phyloP scores from a whole-genome alignment of 1,139 yeast species.

The Candida glucosophila region DNA sequence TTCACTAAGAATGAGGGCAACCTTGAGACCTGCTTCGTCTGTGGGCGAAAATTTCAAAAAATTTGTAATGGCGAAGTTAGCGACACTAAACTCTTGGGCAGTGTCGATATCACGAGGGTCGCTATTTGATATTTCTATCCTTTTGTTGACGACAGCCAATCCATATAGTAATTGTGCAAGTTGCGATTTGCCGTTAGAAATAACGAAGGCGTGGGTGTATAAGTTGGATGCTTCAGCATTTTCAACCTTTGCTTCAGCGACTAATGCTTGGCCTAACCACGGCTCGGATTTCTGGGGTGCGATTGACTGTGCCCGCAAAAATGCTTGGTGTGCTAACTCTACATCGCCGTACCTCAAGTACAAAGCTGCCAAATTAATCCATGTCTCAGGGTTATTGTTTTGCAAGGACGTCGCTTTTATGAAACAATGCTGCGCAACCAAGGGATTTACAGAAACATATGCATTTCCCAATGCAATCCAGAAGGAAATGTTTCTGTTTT shows the following conservation, averaged over 20 bases:
- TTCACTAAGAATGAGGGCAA: conserved; percentile 58
- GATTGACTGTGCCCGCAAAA: conserved; percentile 66
- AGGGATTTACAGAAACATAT: conserved; percentile 48
- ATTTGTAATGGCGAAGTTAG: conserved; percentile 64
- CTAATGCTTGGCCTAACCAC: conserved; percentile 83
- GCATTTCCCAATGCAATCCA: conserved; percentile 86
- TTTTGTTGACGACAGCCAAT: conserved; percentile 40
- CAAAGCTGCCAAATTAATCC: conserved; percentile 79
- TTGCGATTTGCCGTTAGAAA: conserved; percentile 70
- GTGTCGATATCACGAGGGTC: conserved; percentile 49
- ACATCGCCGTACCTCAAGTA: conserved; percentile 63
- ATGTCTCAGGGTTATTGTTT: conserved; percentile 57
- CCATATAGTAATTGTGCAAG: conserved; percentile 69
- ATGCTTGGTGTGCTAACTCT: conserved; percentile 66
- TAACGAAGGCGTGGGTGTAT: conserved; percentile 68
- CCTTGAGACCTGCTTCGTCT: conserved; percentile 52
- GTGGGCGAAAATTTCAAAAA: conserved; percentile 62
- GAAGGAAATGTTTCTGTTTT: conserved; percentile 57
- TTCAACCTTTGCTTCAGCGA: conserved; percentile 55
- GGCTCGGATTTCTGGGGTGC: conserved; percentile 73
- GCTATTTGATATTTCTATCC: conserved; percentile 23
- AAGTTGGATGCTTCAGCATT: conserved; percentile 40
- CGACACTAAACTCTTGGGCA: conserved; percentile 58
- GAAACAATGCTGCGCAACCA: conserved; percentile 85
- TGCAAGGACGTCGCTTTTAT: conserved; percentile 72